Evolutionary conservation across 306 rosid species (phyloP), one percentile per base, ranked within the genome.

Genomic region (Begonia fuchsioides): DNA sequence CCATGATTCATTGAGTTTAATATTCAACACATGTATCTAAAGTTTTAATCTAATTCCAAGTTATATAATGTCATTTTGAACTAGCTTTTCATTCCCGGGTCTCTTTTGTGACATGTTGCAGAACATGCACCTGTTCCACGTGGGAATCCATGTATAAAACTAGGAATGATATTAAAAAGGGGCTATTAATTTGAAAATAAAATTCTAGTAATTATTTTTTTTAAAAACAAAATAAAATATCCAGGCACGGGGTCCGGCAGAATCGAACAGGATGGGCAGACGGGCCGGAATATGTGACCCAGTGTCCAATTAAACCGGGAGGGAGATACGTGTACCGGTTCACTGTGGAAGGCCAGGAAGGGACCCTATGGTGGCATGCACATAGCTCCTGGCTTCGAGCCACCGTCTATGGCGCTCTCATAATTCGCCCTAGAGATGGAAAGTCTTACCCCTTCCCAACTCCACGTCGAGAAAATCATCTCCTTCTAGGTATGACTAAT

Each of bases 361-460:
- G 98, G 2, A 90, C 98, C 15, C 64, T 90, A 20, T 90, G 98
- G 98, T 90, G 98, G 98, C 98, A 90, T 13, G 96, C 98, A 35
- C 98, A 92, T 46, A 92, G 87, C 60, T 92, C 98, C 5, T 92
- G 98, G 98, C 73, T 92, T 10, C 74, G 98, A 47, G 93, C 96
- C 55, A 92, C 94, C 0, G 94, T 85, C 9, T 85, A 92, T 15
- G 98, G 98, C 15, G 87, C 93, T 3, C 69, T 92, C 14, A 63
- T 92, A 53, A 73, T 92, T 54, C 94, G 58, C 38, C 98, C 98
- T 1, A 77, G 58, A 56, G 49, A 73, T 68, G 93, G 81, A 68
- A 72, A 77, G 12, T 3, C 79, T 17, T 92, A 71, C 60, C 96
- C 98, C 19, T 92, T 92, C 50, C 51, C 85, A 0, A 77, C 71